Conservation (phyloP, 2,329 filamentous ascomycete species). For the Cercospora brassicicola region DNA sequence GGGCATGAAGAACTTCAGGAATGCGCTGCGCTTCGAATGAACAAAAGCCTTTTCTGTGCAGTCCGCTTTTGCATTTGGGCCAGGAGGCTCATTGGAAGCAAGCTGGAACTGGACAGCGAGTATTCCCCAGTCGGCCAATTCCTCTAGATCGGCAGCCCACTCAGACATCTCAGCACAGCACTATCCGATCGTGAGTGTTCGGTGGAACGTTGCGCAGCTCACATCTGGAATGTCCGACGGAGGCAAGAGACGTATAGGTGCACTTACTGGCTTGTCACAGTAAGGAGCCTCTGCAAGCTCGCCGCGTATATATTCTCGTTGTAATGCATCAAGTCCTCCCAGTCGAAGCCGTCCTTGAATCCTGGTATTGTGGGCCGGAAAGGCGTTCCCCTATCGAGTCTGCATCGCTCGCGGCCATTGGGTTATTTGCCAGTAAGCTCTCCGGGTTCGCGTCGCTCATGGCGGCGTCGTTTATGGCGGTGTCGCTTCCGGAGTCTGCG, state of each 20-base stretch:
- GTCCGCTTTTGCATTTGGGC: background rate
- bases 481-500: background rate
- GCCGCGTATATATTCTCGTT: background rate
- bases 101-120: conserved; percentile 2
- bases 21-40: conserved; percentile 4
- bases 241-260: background rate
- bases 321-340: background rate
- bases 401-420: background rate
- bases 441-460: background rate
- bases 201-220: background rate
- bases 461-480: background rate
- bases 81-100: background rate
- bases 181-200: background rate
- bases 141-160: background rate
- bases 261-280: background rate
- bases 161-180: background rate
- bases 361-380: background rate
- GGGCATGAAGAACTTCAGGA: background rate
- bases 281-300: background rate
- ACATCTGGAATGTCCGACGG: background rate
- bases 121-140: background rate
- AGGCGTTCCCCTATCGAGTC: background rate
- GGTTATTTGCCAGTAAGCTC: background rate
- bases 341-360: background rate
- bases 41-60: background rate